Base-by-base conservation (phyloP, 2,329 filamentous ascomycete species). In the Neonectria magnoliae region DNA sequence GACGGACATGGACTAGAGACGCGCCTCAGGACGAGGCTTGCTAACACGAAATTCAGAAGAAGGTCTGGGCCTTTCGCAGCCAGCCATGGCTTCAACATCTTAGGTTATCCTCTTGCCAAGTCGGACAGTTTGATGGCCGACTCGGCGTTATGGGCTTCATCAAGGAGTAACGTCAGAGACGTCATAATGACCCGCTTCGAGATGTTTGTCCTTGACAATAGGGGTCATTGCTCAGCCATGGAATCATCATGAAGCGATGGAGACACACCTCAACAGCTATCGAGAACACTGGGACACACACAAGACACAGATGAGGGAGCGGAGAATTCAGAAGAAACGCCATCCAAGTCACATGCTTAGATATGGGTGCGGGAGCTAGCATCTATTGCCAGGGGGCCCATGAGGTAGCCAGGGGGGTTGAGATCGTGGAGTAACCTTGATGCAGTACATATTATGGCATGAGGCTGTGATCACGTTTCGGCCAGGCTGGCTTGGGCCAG, bases 391-490 rank as follows among this genome's bases (percentile, higher is more conserved):
- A 62, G 57, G 64, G 67, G 57, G 57, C 4, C 25, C 33, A 50
- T 64, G 52, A 47, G 44, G 44, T 14, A 45, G 60, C 58, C 47
- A 36, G 70, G 60, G 67, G 38, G 38, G 38, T 51, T 58, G 50
- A 65, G 61, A 70, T 72, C 71, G 70, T 70, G 70, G 70, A 73
- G 68, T 62, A 63, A 66, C 63, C 66, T 71, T 66, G 68, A 71
- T 65, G 64, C 62, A 54, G 45, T 58, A 44, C n/a, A 14, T 38
- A 27, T 48, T 54, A 52, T 62, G 58, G 60, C 64, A 68, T 62
- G 59, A 68, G 20, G 20, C 8, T 44, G 38, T 51, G 54, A 64
- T 66, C 55, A 70, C 54, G 65, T 69, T 72, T 70, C 53, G 51
- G 55, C 57, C 53, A 41, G 48, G 57, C 62, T 65, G 57, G 53